Base-by-base conservation (phyloP, 345 rosid species). In the Alliaria petiolata region DNA sequence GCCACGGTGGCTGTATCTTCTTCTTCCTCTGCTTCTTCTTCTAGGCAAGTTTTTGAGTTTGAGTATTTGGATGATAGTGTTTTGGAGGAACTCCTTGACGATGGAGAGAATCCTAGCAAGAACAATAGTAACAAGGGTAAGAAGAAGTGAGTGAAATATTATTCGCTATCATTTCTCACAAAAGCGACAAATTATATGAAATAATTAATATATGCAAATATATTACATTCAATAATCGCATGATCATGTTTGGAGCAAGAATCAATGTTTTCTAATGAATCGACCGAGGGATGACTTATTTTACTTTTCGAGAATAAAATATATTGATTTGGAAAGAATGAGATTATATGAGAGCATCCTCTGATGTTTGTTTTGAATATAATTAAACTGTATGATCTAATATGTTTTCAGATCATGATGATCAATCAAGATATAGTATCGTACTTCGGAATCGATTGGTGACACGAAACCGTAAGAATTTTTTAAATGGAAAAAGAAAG, bases 51-150 rank as follows among this genome's bases (percentile, higher is more conserved):
- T 25, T 74, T 92, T 11, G 98, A 92, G 74, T 82, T 92, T 17
- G 98, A 92, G 82, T 92, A 70, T 66, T 78, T 82, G 47, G 98
- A 92, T 74, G 87, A 92, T 42, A 82, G 76, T 74, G 70, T 92
- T 79, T 80, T 92, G 40, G 98, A 92, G 78, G 90, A 88, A 58
- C 86, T 90, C 60, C 97, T 90, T 28, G 97, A 88, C 19, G 39
- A 75, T 14, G 92, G 60, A 74, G 92, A 90, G 73, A 79, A 79
- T 33, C 73, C 47, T 36, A 56, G 5, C 43, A 56, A 56, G 61
- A 34, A 17, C 25, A 56, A 16, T 17, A 56, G 14, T 69, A 74
- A 62, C 12, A 62, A 61, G 59, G 59, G 60, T 8, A 68, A 61
- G 59, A 75, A 68, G 74, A 68, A 75, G 52, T 50, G 50, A 65